Percentiles rank a stretch among this genome's conserved stretches.
These are phyloP conservation scores for Pisolithus tinctorius DNA, from an alignment of 768 basidiomycete species.

Conservation along the genomic window DNA sequence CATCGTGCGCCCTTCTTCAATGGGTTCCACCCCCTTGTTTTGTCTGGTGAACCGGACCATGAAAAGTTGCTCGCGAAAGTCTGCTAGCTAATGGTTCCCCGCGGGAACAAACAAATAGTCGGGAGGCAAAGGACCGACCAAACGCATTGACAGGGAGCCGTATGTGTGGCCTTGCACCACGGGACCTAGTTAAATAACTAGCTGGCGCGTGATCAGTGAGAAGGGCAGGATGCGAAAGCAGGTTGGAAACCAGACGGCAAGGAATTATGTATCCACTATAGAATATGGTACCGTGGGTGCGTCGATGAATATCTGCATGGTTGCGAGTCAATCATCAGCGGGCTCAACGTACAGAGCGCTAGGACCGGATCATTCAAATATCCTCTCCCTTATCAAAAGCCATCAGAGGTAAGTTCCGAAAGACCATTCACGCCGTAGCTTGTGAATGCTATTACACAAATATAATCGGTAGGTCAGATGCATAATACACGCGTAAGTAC, in stretches of 20 bases:
- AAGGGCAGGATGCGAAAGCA: slow-evolving; percentile 38
- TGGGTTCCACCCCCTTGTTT: slow-evolving; percentile 69
- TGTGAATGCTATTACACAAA: background rate
- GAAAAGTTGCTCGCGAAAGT: slow-evolving; percentile 38
- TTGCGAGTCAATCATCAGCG: background rate
- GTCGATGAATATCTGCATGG: slow-evolving; percentile 66
- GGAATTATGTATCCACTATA: slow-evolving; percentile 50
- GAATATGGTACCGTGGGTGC: slow-evolving; percentile 49
- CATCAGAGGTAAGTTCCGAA: slow-evolving; percentile 30
- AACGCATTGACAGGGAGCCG: slow-evolving; percentile 51
- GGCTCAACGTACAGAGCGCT: background rate
- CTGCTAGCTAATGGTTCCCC: slow-evolving; percentile 34
- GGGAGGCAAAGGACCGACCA: slow-evolving; percentile 41
- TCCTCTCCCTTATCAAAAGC: slow-evolving; percentile 68
- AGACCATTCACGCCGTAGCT: too few relatives aligned
- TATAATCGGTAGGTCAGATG: slow-evolving; percentile 13
- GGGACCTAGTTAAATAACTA: slow-evolving; percentile 57
- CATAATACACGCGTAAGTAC: slow-evolving; percentile 1
- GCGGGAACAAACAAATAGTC: slow-evolving; percentile 25
- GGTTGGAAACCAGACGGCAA: slow-evolving; percentile 58
- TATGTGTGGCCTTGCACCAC: slow-evolving; percentile 60
- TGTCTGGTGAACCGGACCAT: slow-evolving; percentile 59
- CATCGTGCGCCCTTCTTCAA: slow-evolving; percentile 65
- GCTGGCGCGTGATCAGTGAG: slow-evolving; percentile 59
- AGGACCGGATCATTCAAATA: slow-evolving; percentile 73